Evolutionary conservation across 129 eudicot species (phyloP).

Genomic region (Solidago caesia): DNA sequence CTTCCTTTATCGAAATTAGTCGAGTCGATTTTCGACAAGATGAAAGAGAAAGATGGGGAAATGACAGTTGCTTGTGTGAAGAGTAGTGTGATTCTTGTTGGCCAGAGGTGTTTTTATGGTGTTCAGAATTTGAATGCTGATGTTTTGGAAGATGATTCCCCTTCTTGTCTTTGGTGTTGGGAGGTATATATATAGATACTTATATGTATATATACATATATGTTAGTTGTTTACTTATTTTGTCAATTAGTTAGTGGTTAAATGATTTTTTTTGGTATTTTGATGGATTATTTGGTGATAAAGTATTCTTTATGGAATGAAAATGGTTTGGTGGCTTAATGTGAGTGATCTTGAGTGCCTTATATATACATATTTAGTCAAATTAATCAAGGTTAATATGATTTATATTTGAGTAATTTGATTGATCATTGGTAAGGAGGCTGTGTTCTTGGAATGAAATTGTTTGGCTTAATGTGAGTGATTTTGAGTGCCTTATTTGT

Average conservation of each 20-base stretch:
- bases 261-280: no score
- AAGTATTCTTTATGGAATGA: no score
- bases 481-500: not conserved
- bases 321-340: no score
- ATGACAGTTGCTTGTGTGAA: slow-evolving; percentile 57
- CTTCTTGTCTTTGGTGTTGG: slow-evolving; percentile 91
- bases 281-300: no score
- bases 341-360: no score
- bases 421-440: no score
- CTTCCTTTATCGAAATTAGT: slow-evolving; percentile 68
- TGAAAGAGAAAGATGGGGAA: slow-evolving; percentile 44
- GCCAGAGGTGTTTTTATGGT: slow-evolving; percentile 72
- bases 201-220: not conserved
- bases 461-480: no score
- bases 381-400: no score
- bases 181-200: slow-evolving; percentile 51
- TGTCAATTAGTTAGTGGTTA: not conserved
- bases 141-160: slow-evolving; percentile 83
- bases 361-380: no score
- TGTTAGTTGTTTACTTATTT: not conserved
- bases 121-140: slow-evolving; percentile 62
- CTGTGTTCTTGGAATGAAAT: no score
- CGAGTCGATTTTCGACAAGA: slow-evolving; percentile 53
- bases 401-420: no score
- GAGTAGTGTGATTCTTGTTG: slow-evolving; percentile 65